Conservation (phyloP, 331 rosid species). For the Dryas integrifolia region DNA sequence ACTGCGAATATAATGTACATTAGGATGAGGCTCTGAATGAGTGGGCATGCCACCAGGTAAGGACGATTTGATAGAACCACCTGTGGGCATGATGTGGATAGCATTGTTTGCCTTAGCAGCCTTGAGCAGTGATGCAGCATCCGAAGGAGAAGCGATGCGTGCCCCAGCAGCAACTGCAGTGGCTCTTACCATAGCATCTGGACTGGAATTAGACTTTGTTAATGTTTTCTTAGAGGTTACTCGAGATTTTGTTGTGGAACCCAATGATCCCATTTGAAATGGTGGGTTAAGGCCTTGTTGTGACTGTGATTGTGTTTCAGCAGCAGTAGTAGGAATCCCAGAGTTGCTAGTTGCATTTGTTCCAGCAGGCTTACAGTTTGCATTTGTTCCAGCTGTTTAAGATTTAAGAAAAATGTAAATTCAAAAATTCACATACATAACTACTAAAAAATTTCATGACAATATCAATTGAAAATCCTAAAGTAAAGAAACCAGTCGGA, state of each 20-base stretch:
- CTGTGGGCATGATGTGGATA: slow-evolving; percentile 43
- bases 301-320: slow-evolving; percentile 44
- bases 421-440: neutral
- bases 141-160: slow-evolving; percentile 55
- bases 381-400: slow-evolving; percentile 42
- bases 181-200: slow-evolving; percentile 47
- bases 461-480: neutral
- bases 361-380: slow-evolving; percentile 3
- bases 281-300: slow-evolving; percentile 35
- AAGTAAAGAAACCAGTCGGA: neutral
- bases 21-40: slow-evolving; percentile 37
- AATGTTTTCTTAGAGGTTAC: slow-evolving; percentile 39
- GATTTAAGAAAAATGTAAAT: slow-evolving; percentile 3
- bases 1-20: slow-evolving; percentile 20
- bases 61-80: slow-evolving; percentile 36
- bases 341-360: slow-evolving; percentile 29
- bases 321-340: slow-evolving; percentile 29
- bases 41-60: slow-evolving; percentile 26
- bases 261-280: slow-evolving; percentile 35
- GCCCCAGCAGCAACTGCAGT: slow-evolving; percentile 66
- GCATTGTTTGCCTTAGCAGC: slow-evolving; percentile 51
- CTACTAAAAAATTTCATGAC: neutral
- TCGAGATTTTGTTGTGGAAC: slow-evolving; percentile 41
- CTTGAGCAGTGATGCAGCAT: slow-evolving; percentile 50
- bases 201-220: slow-evolving; percentile 35